Evolutionary conservation across 2,329 filamentous ascomycete species (phyloP).

Genomic region (Microascus cirrosus): DNA sequence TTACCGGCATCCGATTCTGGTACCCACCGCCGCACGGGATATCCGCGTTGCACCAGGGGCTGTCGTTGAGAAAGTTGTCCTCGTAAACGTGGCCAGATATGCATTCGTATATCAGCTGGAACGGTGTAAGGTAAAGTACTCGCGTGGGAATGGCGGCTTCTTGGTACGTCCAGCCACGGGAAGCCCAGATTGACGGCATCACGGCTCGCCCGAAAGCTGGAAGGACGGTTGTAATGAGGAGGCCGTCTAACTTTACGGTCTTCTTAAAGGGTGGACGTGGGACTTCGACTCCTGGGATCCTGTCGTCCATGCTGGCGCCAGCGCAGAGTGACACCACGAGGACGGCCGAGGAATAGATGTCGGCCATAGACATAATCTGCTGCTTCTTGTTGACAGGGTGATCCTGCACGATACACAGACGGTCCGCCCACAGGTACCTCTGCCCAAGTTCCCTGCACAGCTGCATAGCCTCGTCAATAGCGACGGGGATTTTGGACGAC

Average conservation of each 20-base stretch:
- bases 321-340: background rate
- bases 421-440: background rate
- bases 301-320: background rate
- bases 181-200: background rate
- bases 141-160: background rate
- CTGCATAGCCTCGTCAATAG: background rate
- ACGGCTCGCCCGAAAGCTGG: background rate
- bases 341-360: background rate
- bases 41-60: background rate
- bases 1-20: background rate
- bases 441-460: background rate
- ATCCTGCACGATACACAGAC: background rate
- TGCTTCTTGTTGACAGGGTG: background rate
- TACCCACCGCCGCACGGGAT: background rate
- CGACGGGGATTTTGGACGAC: background rate
- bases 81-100: background rate
- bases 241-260: background rate
- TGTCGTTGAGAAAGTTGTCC: background rate
- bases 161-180: background rate
- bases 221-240: background rate
- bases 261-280: background rate
- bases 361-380: background rate
- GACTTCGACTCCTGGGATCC: background rate
- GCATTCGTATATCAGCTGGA: background rate
- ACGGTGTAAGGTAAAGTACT: background rate